Evolutionary conservation across 192 early-diverging fungal genomes (phyloP), one percentile per base, ranked within the genome.

Genomic region (Paraglomus occultum): DNA sequence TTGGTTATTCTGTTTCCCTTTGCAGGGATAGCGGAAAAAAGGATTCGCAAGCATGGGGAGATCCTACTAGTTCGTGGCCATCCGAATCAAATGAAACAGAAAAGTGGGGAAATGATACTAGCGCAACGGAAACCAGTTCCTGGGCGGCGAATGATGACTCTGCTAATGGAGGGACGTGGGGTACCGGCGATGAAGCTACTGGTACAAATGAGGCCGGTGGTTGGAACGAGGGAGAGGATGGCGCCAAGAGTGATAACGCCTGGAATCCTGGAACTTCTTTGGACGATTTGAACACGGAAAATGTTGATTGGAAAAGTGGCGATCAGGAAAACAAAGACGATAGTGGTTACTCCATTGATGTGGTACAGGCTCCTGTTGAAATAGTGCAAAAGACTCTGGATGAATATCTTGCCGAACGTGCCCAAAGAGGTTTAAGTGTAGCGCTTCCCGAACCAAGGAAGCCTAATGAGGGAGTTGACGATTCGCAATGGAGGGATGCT

Each of bases 381-480:
- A 92, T 90, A 58, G 76, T 76, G 14, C 83, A 89, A 77, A 92
- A 92, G 84, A 92, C 94, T 70, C 84, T 94, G 61, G 92, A 95
- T 43, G 89, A 98, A 66, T 98, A 89, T 84, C 73, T 90, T 45
- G 88, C 90, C 48, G 90, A 90, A 74, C 82, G 82, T 80, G 87
- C 85, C 48, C 74, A 77, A 68, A 91, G 89, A 78, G 71, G 76
- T 54, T 54, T 84, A 22, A 79, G 87, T 58, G 80, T 87, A 44
- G 72, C 83, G 62, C 83, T 84, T 50, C 86, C 84, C 10, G 74
- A 80, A 22, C 76, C 86, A 46, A 88, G 96, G 73, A 86, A 90
- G 77, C 86, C 94, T 74, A 96, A 96, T 81, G 92, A 95, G 74
- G 94, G 89, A 52, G 84, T 85, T 39, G 94, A 95, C 71, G 85